phyloP scores from a whole-genome alignment of 2,329 filamentous ascomycete genomes.

The Pleomassaria siparia region DNA sequence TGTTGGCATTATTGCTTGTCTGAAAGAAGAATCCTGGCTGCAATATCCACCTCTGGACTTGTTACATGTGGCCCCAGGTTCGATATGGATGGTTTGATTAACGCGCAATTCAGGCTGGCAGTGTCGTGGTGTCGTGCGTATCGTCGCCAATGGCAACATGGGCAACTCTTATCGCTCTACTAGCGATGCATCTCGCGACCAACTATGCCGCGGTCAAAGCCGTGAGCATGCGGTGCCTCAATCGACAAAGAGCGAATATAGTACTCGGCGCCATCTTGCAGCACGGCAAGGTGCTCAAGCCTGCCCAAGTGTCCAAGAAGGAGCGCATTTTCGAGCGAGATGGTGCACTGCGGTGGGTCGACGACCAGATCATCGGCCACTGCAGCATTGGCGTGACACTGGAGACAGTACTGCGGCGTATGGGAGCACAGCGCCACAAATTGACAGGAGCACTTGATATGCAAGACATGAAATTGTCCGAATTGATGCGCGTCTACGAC shows the following conservation, averaged over 20 bases:
- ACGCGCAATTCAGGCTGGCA: conserved; percentile 60
- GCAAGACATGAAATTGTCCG: conserved; percentile 45
- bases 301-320: conserved; percentile 62
- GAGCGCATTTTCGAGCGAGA: conserved; percentile 65
- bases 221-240: conserved; percentile 81
- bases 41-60: neutral
- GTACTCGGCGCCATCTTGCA: conserved; percentile 60
- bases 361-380: conserved; percentile 52
- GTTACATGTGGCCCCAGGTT: neutral
- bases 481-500: conserved; percentile 54
- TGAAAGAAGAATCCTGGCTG: neutral
- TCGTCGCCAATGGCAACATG: conserved; percentile 73
- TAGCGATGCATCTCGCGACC: conserved; percentile 75
- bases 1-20: conserved; percentile 3
- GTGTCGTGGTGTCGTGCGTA: conserved; percentile 75
- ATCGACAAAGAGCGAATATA: conserved; percentile 82
- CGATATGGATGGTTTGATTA: conserved; percentile 13
- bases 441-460: conserved; percentile 29
- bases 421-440: conserved; percentile 21
- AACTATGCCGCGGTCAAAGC: conserved; percentile 85
- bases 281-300: conserved; percentile 57
- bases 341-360: conserved; percentile 62
- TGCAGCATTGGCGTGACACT: conserved; percentile 58
- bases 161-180: conserved; percentile 68
- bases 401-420: conserved; percentile 32